phyloP scores from a whole-genome alignment of 2,329 filamentous ascomycete species.

The Colletotrichum sp. region DNA sequence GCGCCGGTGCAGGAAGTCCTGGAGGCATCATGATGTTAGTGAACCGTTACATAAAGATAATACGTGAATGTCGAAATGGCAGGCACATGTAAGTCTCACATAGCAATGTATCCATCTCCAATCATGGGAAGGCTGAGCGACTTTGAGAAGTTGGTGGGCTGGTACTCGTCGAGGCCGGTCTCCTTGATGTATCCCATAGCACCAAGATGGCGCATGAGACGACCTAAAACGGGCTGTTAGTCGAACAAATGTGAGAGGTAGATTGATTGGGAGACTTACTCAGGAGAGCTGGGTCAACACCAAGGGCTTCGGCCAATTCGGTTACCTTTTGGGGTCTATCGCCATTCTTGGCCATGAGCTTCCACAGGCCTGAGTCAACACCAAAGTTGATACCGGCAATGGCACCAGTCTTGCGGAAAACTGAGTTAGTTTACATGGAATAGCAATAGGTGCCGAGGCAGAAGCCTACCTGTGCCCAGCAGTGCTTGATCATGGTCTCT shows the following conservation, averaged over 20 bases:
- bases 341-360: conserved; percentile 33
- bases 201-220: conserved; percentile 40
- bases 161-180: conserved; percentile 37
- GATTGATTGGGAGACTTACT: not conserved
- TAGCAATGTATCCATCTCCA: conserved; percentile 35
- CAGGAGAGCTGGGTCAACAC: conserved; percentile 25
- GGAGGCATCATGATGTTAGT: not conserved
- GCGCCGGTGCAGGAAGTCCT: conserved; percentile 17
- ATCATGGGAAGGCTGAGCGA: conserved; percentile 38
- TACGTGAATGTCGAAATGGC: fast-evolving
- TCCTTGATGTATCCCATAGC: conserved; percentile 45
- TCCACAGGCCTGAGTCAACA: conserved; percentile 41
- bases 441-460: not conserved
- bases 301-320: conserved; percentile 33
- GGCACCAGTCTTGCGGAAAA: conserved; percentile 23
- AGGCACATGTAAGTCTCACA: conserved; percentile 23
- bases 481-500: conserved; percentile 52
- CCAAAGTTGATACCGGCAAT: conserved; percentile 33
- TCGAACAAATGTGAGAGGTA: fast-evolving
- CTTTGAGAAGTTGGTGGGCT: conserved; percentile 41
- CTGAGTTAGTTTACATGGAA: not conserved
- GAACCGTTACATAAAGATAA: not conserved
- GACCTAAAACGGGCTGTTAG: not conserved
- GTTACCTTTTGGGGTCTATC: conserved; percentile 30
- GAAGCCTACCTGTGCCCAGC: conserved; percentile 44